A percentile compares a stretch with the other conserved stretches of the same genome.
Conservation (phyloP, 2,329 filamentous ascomycete genomes). For the Sphaerulina musiva region DNA sequence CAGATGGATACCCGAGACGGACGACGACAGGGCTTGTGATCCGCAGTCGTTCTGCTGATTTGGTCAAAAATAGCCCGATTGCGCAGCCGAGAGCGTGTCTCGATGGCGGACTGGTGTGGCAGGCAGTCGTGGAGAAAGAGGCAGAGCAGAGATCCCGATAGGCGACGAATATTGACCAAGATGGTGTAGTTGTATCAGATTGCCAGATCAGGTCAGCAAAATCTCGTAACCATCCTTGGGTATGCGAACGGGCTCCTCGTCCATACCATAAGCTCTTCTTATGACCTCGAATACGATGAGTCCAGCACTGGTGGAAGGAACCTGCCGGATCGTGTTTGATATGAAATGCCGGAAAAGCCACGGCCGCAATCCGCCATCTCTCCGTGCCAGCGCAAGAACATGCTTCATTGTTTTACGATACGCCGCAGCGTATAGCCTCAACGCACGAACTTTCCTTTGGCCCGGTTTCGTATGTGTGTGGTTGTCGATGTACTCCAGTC, state of each 20-base stretch:
- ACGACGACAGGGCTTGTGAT: conserved; percentile 14
- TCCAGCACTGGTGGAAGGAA: conserved; percentile 69
- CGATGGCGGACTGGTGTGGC: conserved; percentile 17
- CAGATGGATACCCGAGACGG: not conserved
- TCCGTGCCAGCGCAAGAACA: conserved; percentile 53
- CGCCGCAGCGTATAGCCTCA: conserved; percentile 62
- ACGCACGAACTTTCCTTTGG: conserved; percentile 41
- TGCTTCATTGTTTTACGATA: conserved; percentile 62
- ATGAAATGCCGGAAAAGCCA: conserved; percentile 70
- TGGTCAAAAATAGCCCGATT: conserved; percentile 12
- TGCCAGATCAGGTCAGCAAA: conserved; percentile 46
- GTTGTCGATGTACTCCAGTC: conserved; percentile 64
- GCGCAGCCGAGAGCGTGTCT: conserved; percentile 21
- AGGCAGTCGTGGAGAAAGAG: conserved; percentile 18
- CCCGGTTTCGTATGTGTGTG: conserved; percentile 41
- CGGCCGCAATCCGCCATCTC: conserved; percentile 51
- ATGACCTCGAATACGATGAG: conserved; percentile 74
- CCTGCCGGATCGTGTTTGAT: conserved; percentile 64
- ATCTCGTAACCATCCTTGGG: conserved; percentile 67
- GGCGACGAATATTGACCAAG: not conserved
- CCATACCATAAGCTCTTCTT: conserved; percentile 62
- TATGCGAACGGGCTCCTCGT: conserved; percentile 57
- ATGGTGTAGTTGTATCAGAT: not conserved
- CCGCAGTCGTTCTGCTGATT: conserved; percentile 20
- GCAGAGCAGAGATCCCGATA: conserved; percentile 12